Evolutionary conservation across 208 protist genomes (phyloP).

Genomic region (Trypanosoma brucei): DNA sequence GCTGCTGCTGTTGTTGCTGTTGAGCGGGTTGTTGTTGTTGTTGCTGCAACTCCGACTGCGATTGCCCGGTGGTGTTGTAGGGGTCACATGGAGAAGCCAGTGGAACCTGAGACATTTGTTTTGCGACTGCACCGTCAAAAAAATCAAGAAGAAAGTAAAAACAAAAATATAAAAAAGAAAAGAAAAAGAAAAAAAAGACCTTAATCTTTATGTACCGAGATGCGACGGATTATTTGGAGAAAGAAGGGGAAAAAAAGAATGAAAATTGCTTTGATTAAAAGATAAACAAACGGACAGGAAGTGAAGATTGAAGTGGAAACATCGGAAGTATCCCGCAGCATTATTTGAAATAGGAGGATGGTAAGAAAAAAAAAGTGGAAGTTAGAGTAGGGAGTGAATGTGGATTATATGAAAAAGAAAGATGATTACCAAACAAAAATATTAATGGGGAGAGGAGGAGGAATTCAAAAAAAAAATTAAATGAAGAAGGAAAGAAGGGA

Average conservation of each 20-base stretch:
- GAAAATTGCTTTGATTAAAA: too few species aligned
- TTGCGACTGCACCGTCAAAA: slow-evolving; percentile 2
- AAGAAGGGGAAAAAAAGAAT: too few species aligned
- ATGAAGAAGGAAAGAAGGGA: slow-evolving; percentile 7
- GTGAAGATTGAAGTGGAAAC: too few species aligned
- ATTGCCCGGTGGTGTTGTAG: slow-evolving; percentile 11
- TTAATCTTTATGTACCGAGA: too few species aligned
- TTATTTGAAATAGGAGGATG: too few species aligned
- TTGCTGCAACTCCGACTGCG: slow-evolving; percentile 4
- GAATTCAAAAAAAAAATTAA: slow-evolving; percentile 2
- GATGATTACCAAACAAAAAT: slow-evolving; percentile 1
- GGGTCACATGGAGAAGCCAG: slow-evolving; percentile 23
- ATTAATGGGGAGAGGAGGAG: too few species aligned
- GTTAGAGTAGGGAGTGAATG: neutral
- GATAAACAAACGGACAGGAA: too few species aligned
- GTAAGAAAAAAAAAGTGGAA: too few species aligned
- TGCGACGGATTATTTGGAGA: too few species aligned
- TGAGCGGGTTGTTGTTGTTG: slow-evolving; percentile 3
- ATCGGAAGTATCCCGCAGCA: too few species aligned
- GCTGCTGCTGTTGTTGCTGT: slow-evolving; percentile 26
- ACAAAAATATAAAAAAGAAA: slow-evolving; percentile 2
- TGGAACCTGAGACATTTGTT: slow-evolving; percentile 17
- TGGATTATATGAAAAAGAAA: neutral
- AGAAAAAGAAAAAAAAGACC: too few species aligned
- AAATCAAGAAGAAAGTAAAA: slow-evolving; percentile 20